Conservation (phyloP, 768 basidiomycete species). For the Mycena filopes region DNA sequence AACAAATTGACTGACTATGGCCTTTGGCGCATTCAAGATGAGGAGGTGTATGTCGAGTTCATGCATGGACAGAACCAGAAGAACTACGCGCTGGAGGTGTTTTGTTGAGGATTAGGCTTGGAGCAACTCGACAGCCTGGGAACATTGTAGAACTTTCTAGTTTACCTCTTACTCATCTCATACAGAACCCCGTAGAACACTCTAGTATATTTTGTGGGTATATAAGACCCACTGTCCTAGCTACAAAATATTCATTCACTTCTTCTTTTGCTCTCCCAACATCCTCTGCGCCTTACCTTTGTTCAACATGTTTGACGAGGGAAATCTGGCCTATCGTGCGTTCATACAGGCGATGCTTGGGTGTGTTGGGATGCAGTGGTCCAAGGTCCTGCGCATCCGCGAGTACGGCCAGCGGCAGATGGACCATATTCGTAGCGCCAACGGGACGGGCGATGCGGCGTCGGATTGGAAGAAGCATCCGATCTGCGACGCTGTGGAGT, state of each 20-base stretch:
- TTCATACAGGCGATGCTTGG: constrained; percentile 30
- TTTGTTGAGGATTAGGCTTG: too few relatives aligned
- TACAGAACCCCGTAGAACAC: too few relatives aligned
- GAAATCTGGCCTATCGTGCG: constrained; percentile 22
- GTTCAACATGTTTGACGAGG: constrained; percentile 33
- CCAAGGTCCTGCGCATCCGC: constrained; percentile 25
- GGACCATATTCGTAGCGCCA: constrained; percentile 25
- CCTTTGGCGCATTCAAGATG: constrained; percentile 33
- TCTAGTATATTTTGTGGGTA: too few relatives aligned
- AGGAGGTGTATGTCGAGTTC: constrained; percentile 29
- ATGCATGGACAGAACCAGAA: constrained; percentile 30
- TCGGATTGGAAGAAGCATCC: constrained; percentile 20
- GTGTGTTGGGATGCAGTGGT: constrained; percentile 30
- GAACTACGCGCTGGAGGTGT: constrained; percentile 19
- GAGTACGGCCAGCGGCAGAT: constrained; percentile 30
- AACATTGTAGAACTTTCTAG: too few relatives aligned
- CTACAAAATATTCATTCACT: too few relatives aligned
- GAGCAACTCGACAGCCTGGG: too few relatives aligned
- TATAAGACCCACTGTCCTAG: too few relatives aligned
- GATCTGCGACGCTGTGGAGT: constrained; percentile 22
- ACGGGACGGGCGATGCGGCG: constrained; percentile 20
- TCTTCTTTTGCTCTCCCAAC: too few relatives aligned
- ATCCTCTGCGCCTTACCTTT: too few relatives aligned
- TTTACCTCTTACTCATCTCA: too few relatives aligned
- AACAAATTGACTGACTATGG: constrained; percentile 24